Base-by-base conservation (phyloP, 1,139 yeast species). In the Nakaseomyces nivariensis region DNA sequence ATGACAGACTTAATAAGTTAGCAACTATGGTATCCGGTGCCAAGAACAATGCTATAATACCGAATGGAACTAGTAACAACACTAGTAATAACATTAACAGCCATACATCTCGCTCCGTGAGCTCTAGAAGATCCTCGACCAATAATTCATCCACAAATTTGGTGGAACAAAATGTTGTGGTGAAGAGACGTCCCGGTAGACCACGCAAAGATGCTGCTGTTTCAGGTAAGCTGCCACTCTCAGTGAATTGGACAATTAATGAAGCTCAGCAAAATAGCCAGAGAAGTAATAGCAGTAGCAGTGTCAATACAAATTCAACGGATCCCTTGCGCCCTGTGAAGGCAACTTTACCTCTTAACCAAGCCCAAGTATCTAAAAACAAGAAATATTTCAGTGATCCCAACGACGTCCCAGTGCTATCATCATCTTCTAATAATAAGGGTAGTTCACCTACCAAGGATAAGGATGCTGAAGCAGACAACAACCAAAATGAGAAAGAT, bases 361-460 rank as follows among this genome's bases (percentile, higher is more conserved):
- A 27, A 29, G 7, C 60, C 4, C 58, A 58, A 44, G 48, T 62
- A 13, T 56, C 70, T 10, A 65, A 66, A 50, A 54, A 61, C 10
- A 63, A 58, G 50, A 57, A 60, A 38, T 62, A 62, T 49, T 76
- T 61, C 59, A 59, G 48, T 48, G 67, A 55, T 63, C 78, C 55
- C 5, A 43, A 22, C 17, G 37, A 17, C 32, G 4, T 59, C 67
- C 48, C 50, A 60, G 51, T n/a, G 22, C 22, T 17, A 17, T 17
- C 22, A 17, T 17, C 22, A 17, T 17, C 22, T 2, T 17, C 22
- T 17, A 10, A 31, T 17, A 5, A 6, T 29, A 13, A 36, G 37
- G 33, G 26, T 31, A n/a, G 36, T 3, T 36, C 25, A 4, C 6
- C 46, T 25, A 29, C 37, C 10, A 11, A 43, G 37, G 43, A 37